Conservation (phyloP, 2,329 filamentous ascomycete species). For the Celoporthe dispersa region DNA sequence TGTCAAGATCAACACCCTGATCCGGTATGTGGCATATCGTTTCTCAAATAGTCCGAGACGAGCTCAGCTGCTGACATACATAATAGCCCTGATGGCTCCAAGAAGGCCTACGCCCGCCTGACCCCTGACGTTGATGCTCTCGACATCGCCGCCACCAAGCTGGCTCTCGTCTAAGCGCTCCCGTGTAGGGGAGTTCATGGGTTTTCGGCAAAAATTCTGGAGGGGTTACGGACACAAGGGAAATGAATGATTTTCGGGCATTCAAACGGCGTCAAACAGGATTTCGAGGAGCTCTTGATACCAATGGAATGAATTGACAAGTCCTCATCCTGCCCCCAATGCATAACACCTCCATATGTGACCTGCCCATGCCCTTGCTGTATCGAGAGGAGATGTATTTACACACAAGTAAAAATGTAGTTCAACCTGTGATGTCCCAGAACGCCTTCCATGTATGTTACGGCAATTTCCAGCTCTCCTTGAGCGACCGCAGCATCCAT, state of each 20-base stretch:
- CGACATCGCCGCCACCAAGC: slow-evolving; percentile 99
- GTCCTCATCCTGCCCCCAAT: slow-evolving; percentile 26
- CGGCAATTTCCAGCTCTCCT: background rate
- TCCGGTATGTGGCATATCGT: slow-evolving; percentile 67
- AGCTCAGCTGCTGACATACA: slow-evolving; percentile 28
- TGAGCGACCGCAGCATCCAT: background rate
- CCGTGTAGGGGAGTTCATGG: slow-evolving; percentile 47
- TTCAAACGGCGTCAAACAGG: slow-evolving; percentile 29
- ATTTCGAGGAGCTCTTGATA: slow-evolving; percentile 27
- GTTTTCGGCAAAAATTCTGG: slow-evolving; percentile 12
- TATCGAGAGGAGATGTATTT: background rate
- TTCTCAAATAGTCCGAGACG: too few relatives aligned
- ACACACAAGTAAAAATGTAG: background rate
- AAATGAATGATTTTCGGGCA: slow-evolving; percentile 27
- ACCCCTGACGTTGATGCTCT: slow-evolving; percentile 97
- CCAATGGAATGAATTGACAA: slow-evolving; percentile 32
- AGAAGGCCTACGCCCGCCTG: slow-evolving; percentile 98
- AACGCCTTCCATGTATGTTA: background rate
- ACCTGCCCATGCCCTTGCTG: background rate
- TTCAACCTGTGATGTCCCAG: background rate
- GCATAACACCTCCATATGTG: slow-evolving; percentile 6
- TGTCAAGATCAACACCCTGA: slow-evolving; percentile 99
- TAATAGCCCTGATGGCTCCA: slow-evolving; percentile 84
- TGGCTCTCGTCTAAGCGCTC: slow-evolving; percentile 86
- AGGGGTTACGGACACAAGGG: slow-evolving; percentile 24